These are phyloP conservation scores for Pichia ethanolica DNA, from an alignment of 805 yeast genomes.

Conservation along the genomic window DNA sequence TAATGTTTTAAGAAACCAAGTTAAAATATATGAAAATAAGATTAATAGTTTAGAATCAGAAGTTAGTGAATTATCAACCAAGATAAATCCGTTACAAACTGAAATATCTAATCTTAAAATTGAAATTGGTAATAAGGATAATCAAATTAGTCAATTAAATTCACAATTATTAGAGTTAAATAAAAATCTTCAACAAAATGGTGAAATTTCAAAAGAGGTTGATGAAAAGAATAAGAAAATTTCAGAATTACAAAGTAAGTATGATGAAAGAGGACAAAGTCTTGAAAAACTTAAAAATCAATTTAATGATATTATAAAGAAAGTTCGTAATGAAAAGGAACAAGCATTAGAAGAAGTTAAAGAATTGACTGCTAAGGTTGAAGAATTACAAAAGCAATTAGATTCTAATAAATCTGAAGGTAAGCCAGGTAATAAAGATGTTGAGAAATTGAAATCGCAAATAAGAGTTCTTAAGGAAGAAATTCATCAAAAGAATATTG, in stretches of 20 bases:
- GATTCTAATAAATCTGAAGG: not conserved
- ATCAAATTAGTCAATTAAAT: conserved; percentile 37
- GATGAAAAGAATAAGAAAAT: conserved; percentile 15
- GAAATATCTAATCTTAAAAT: conserved; percentile 14
- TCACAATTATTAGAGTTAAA: conserved; percentile 59
- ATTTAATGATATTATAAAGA: conserved; percentile 26
- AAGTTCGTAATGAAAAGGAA: conserved; percentile 19
- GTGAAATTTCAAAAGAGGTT: conserved; percentile 14
- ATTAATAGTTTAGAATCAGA: conserved; percentile 15
- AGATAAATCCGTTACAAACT: conserved; percentile 12
- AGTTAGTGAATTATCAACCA: conserved; percentile 1
- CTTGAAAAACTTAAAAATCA: conserved; percentile 26
- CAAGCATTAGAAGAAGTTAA: conserved; percentile 8
- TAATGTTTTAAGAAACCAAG: conserved; percentile 19
- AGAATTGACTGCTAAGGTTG: conserved; percentile 16
- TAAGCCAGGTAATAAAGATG: conserved; percentile 9
- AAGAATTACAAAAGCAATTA: conserved; percentile 13
- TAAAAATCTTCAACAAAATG: conserved; percentile 39
- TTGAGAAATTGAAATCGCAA: conserved; percentile 15
- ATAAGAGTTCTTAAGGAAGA: conserved; percentile 11
- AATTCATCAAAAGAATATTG: conserved; percentile 10
- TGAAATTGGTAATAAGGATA: conserved; percentile 39
- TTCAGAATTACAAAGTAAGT: conserved; percentile 12
- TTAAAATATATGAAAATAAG: conserved; percentile 9
- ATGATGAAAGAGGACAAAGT: conserved; percentile 15